Evolutionary conservation across 2,329 filamentous ascomycete genomes (phyloP).

Genomic region (Colletotrichum paranaense): DNA sequence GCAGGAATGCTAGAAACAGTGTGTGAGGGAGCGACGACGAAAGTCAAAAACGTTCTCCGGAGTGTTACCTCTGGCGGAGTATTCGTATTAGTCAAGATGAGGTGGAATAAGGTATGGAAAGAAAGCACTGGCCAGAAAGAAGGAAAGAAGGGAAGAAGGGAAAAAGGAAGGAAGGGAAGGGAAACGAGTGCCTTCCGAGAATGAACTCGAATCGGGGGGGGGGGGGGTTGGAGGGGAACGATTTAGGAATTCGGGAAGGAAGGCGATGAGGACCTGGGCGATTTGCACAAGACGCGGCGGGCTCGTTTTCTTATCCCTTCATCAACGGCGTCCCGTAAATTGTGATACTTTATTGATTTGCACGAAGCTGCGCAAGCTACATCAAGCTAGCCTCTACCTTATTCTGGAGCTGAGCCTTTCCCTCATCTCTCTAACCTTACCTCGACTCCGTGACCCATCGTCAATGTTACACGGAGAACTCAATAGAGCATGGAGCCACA

Average conservation of each 20-base stretch:
- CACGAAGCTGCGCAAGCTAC: conserved; percentile 2
- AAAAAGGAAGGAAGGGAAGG: not conserved
- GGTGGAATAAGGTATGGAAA: conserved; percentile 14
- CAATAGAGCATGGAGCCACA: conserved; percentile 5
- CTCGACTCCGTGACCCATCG: conserved; percentile 15
- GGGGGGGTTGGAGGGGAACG: not conserved
- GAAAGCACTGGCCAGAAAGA: conserved; percentile 20
- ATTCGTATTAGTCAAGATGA: not conserved
- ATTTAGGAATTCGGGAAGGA: not conserved
- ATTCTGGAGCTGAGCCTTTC: not conserved
- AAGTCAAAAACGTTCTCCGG: not conserved
- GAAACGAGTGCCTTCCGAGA: conserved; percentile 6
- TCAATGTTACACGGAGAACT: conserved; percentile 18
- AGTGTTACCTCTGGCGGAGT: not conserved
- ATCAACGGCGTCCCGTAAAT: not conserved
- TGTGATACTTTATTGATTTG: not conserved
- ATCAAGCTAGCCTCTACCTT: not conserved
- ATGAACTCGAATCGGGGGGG: not conserved
- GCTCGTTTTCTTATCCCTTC: not conserved
- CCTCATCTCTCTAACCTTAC: not conserved
- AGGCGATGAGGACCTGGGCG: conserved; percentile 9
- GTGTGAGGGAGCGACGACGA: conserved; percentile 24
- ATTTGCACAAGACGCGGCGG: conserved; percentile 15
- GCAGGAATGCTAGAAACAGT: conserved; percentile 14
- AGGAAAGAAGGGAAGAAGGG: conserved; percentile 11